Percentiles rank a stretch among this genome's conserved stretches.
Conservation (phyloP, 2,329 filamentous ascomycete species). For the Alternaria tenuissima region DNA sequence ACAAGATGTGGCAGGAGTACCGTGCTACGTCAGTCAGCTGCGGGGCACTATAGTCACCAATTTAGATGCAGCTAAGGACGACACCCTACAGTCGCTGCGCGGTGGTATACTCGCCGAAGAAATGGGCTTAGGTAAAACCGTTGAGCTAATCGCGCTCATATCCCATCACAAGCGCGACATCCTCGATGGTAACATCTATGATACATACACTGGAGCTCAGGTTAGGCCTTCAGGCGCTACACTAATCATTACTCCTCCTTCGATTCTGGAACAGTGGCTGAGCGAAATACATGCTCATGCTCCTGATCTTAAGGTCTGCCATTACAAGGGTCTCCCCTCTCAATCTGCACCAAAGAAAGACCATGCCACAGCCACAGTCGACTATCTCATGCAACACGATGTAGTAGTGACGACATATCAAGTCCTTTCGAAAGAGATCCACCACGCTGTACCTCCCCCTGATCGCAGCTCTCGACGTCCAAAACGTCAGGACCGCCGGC, state of each 20-base stretch:
- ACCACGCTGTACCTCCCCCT: conserved; percentile 76
- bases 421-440: conserved; percentile 79
- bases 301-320: conserved; percentile 62
- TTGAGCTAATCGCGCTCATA: conserved; percentile 78
- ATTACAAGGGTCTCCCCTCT: conserved; percentile 63
- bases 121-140: conserved; percentile 84
- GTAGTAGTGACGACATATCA: conserved; percentile 71
- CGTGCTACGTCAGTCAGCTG: conserved; percentile 68
- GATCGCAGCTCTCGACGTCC: conserved; percentile 72
- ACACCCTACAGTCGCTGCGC: conserved; percentile 50
- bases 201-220: conserved; percentile 54
- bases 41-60: conserved; percentile 67
- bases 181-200: conserved; percentile 31
- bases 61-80: conserved; percentile 52
- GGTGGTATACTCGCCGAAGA: conserved; percentile 80
- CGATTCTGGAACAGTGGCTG: conserved; percentile 70
- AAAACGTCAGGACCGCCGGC: conserved; percentile 70
- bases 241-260: conserved; percentile 68
- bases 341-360: conserved; percentile 39
- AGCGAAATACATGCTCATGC: conserved; percentile 67
- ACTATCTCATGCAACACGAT: conserved; percentile 60
- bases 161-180: conserved; percentile 63
- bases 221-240: conserved; percentile 65
- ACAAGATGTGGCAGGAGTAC: conserved; percentile 57
- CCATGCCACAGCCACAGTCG: conserved; percentile 52